These are phyloP conservation scores for Gossypium bickii DNA, from an alignment of 345 rosid genomes.

Conservation along the genomic window DNA sequence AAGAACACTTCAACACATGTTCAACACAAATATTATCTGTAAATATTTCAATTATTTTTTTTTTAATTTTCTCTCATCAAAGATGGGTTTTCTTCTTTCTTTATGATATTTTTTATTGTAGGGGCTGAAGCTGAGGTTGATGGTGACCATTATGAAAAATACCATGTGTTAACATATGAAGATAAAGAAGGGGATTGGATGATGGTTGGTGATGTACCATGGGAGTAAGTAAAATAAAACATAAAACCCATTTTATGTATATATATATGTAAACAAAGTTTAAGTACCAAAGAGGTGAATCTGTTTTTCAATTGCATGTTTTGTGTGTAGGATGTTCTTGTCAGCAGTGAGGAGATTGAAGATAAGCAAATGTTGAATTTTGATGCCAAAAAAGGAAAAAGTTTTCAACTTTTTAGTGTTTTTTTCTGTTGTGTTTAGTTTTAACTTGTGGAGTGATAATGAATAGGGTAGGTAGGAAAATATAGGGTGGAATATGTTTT, in stretches of 20 bases:
- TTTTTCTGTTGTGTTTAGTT: not conserved
- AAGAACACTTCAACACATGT: conserved; percentile 73
- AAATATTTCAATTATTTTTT: conserved; percentile 14
- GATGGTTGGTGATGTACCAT: conserved; percentile 99
- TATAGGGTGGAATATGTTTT: not conserved
- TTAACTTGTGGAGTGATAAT: conserved; percentile 1
- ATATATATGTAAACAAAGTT: too few relatives aligned
- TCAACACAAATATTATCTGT: conserved; percentile 75
- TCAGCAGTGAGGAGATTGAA: conserved; percentile 80
- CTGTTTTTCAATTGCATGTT: not conserved
- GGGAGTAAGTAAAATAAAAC: conserved; percentile 63
- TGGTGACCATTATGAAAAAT: conserved; percentile 43
- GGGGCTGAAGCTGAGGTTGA: conserved; percentile 68
- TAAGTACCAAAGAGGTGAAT: not conserved
- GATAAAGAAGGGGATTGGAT: conserved; percentile 98
- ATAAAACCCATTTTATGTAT: not conserved
- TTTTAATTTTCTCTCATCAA: not conserved
- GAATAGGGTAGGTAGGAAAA: not conserved
- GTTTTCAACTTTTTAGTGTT: not conserved
- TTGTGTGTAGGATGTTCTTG: conserved; percentile 65
- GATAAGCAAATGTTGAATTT: conserved; percentile 48
- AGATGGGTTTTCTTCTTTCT: not conserved
- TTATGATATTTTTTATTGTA: not conserved
- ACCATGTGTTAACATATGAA: conserved; percentile 82
- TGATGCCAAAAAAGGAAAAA: not conserved